Base-by-base conservation (phyloP, 2,329 filamentous ascomycete genomes). In the Colletotrichum paranaense region DNA sequence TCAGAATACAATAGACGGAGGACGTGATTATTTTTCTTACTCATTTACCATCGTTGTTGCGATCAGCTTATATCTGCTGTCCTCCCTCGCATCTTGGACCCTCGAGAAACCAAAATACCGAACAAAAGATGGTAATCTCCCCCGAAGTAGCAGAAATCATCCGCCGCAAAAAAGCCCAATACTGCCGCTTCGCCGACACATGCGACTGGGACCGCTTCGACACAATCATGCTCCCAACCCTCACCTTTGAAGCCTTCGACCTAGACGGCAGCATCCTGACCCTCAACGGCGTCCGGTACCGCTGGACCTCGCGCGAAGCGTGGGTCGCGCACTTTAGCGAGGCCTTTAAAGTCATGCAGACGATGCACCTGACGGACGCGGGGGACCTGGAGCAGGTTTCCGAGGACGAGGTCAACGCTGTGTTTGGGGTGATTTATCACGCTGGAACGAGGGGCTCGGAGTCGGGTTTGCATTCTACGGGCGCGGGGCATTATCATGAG, bases 181-280 rank as follows among this genome's bases (percentile, higher is more conserved):
- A 76, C 58, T 75, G 73, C 70, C 73, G 60, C 26, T 68, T 66
- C 60, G 67, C 73, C n/a, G 75, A 76, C 66, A 56, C 62, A 16
- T 35, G 46, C 49, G 59, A 74, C 16, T 68, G 55, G 62, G 55
- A 74, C 16, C 66, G 65, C 62, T 74, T 74, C 30, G 56, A 62
- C 63, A 49, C 22, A 11, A 68, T 75, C 64, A 49, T 65, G 12
- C 73, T 75, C 4, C 74, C 75, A n/a, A 7, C 62, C 30, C 64
- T 74, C 24, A 66, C 26, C n/a, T 67, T 74, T 24, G 32, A 53
- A 12, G 70, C 73, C 49, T 16, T 72, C 35, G 59, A 62, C 7
- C 14, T 19, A 1, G 64, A 58, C 32, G 68, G 65, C 62, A 6
- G 35, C 26, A 19, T 70, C 30, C 14, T 70, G 24, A 56, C 28